Evolutionary conservation across 345 rosid species (phyloP).

Genomic region (Litchi chinensis): DNA sequence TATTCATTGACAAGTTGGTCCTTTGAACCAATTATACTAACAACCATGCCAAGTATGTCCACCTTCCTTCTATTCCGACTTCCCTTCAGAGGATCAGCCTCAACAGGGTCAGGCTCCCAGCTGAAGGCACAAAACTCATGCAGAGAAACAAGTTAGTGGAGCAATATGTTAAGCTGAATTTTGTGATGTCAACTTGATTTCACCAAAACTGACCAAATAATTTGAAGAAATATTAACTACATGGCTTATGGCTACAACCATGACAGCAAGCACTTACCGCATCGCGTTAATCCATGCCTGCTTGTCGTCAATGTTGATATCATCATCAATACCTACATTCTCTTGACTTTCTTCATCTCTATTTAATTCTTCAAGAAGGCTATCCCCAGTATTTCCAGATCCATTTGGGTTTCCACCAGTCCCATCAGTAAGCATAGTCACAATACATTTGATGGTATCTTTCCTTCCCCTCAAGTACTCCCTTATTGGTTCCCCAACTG

Average conservation of each 20-base stretch:
- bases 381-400: conserved; percentile 83
- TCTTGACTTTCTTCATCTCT: conserved; percentile 92
- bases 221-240: background rate
- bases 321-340: conserved; percentile 66
- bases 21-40: conserved; percentile 91
- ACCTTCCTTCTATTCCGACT: conserved; percentile 81
- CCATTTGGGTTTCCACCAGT: conserved; percentile 81
- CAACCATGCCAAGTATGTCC: conserved; percentile 94
- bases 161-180: background rate
- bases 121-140: conserved; percentile 54
- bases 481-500: conserved; percentile 95
- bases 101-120: conserved; percentile 99
- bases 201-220: conserved; percentile 15
- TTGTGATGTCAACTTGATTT: background rate
- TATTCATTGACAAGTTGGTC: conserved; percentile 95
- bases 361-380: conserved; percentile 96
- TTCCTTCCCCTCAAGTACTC: conserved; percentile 90
- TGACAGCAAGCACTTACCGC: conserved; percentile 39
- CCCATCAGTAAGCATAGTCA: conserved; percentile 98
- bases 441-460: conserved; percentile 95
- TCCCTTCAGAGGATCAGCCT: conserved; percentile 87
- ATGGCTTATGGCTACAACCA: conserved; percentile 4
- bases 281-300: conserved; percentile 85
- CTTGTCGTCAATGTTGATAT: conserved; percentile 79
- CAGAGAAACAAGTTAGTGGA: too few relatives aligned